phyloP scores from a whole-genome alignment of 108 stramenopile species.

The Nitzschia palea region DNA sequence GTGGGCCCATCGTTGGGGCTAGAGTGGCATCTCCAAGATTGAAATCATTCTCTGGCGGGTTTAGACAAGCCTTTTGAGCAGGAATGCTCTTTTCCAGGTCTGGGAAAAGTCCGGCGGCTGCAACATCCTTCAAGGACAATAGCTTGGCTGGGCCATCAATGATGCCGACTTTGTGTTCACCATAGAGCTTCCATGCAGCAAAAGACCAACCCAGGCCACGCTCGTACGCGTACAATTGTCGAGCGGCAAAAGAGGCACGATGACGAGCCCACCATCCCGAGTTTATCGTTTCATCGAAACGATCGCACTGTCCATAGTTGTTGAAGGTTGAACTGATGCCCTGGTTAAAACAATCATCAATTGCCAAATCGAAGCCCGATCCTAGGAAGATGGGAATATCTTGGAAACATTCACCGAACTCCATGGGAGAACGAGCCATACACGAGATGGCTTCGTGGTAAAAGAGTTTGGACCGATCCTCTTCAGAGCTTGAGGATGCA shows the following conservation, averaged over 20 bases:
- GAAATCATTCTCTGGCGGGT: constrained; percentile 68
- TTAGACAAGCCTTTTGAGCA: constrained; percentile 53
- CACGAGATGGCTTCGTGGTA: constrained; percentile 70
- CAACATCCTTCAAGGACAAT: constrained; percentile 60
- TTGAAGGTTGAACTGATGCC: constrained; percentile 31
- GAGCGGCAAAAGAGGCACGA: constrained; percentile 57
- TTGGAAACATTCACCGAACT: constrained; percentile 54
- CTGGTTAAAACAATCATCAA: constrained; percentile 61
- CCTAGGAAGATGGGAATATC: constrained; percentile 51
- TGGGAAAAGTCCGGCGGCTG: constrained; percentile 62
- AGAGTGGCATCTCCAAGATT: constrained; percentile 72
- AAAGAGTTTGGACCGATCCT: constrained; percentile 75
- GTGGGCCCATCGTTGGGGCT: constrained; percentile 60
- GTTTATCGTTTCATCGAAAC: constrained; percentile 65
- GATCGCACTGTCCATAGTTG: constrained; percentile 79
- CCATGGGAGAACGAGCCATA: constrained; percentile 65
- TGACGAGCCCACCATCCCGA: constrained; percentile 76
- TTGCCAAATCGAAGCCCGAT: constrained; percentile 62
- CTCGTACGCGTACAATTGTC: constrained; percentile 71
- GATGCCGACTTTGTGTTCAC: constrained; percentile 30
- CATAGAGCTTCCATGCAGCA: constrained; percentile 72
- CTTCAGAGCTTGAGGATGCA: constrained; percentile 52
- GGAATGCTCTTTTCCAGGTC: constrained; percentile 13
- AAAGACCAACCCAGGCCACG: constrained; percentile 73
- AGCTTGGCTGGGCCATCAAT: constrained; percentile 61